Conservation (phyloP, 2,329 filamentous ascomycete species). For the Colletotrichum lentis region DNA sequence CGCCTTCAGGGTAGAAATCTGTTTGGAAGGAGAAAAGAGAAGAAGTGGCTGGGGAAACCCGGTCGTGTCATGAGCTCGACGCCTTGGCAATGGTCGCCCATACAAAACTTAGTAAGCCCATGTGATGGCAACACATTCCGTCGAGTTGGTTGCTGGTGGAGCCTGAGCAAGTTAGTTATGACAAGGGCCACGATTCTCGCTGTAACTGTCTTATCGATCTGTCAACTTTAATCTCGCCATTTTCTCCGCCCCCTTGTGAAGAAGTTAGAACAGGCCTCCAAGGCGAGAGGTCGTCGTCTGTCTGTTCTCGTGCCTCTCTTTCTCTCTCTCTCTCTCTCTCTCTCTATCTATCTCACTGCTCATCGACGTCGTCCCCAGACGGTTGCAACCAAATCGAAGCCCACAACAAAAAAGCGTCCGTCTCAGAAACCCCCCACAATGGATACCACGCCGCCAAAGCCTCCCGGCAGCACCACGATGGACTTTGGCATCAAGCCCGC, state of each 20-base stretch:
- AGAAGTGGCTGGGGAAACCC: background rate
- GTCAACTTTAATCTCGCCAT: background rate
- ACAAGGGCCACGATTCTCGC: background rate
- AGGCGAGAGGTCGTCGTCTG: background rate
- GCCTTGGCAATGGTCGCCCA: background rate
- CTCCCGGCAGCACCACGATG: background rate
- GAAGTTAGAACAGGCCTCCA: no score
- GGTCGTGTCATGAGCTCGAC: background rate
- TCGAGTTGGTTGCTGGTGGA: background rate
- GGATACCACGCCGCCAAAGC: background rate
- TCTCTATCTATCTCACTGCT: background rate
- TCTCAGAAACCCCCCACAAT: no score
- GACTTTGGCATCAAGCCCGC: slow-evolving; percentile 36
- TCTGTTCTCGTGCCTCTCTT: no score
- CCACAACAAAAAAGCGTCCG: background rate
- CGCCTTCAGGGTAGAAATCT: no score
- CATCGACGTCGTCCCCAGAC: background rate
- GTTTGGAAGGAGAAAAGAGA: background rate
- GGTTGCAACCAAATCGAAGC: background rate
- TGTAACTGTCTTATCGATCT: slow-evolving; percentile 1
- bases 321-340: no score
- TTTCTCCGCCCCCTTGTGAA: background rate
- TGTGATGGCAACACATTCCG: background rate
- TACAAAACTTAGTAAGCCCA: background rate
- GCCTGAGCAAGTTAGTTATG: background rate